Percentiles rank a stretch among this genome's conserved stretches.
These are phyloP conservation scores for Emydomyces testavorans DNA, from an alignment of 2,329 filamentous ascomycete species.

Conservation along the genomic window DNA sequence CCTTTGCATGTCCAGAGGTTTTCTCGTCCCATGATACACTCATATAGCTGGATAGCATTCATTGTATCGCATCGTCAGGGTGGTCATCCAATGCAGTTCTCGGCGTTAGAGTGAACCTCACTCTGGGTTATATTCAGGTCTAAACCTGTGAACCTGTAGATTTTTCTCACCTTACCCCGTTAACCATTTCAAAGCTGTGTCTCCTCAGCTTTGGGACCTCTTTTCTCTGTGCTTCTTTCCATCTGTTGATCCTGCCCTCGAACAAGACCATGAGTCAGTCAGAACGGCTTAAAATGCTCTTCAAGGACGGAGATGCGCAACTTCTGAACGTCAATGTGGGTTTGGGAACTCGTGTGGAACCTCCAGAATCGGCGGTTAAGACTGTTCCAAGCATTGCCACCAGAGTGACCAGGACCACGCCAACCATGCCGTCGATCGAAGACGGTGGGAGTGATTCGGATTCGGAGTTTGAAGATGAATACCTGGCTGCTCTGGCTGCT, in stretches of 20 bases:
- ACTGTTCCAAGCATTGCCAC: neutral
- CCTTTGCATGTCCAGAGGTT: neutral
- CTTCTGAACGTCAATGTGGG: constrained; percentile 18
- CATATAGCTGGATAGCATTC: neutral
- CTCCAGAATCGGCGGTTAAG: neutral
- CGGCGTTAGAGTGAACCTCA: neutral
- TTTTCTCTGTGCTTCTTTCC: neutral
- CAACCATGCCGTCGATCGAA: constrained; percentile 9
- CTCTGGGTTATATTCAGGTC: neutral
- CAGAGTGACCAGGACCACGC: constrained; percentile 2
- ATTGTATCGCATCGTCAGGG: neutral
- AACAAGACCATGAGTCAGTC: constrained; percentile 19
- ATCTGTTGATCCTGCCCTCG: neutral
- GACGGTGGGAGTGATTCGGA: neutral
- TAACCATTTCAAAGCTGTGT: neutral
- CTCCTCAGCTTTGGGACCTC: neutral
- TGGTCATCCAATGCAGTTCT: neutral
- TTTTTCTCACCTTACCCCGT: neutral
- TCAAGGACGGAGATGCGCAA: constrained; percentile 19
- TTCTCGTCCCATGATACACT: neutral
- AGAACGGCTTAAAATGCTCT: constrained; percentile 24
- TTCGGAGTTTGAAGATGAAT: constrained; percentile 7
- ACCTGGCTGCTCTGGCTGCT: constrained; percentile 7
- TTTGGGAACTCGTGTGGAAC: constrained; percentile 1
- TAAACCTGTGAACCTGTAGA: neutral